Evolutionary conservation across 1,284 basidiomycete genomes (phyloP).

Genomic region (Gomphus sp.): DNA sequence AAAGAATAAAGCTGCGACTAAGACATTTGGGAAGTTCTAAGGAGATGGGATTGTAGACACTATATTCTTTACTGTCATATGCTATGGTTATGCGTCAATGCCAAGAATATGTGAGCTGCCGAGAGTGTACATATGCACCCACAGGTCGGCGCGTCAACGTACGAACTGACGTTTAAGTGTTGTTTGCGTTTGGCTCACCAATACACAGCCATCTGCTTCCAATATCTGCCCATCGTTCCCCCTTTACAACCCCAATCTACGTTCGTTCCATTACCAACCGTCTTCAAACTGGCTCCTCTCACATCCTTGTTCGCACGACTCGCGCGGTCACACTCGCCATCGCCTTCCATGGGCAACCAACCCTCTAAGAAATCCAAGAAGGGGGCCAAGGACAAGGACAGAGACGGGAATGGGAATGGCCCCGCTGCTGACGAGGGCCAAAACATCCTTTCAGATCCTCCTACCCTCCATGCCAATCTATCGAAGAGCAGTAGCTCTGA

Average conservation of each 20-base stretch:
- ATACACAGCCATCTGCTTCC: constrained; percentile 8
- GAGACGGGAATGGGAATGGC: constrained; percentile 23
- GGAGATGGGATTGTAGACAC: constrained; percentile 10
- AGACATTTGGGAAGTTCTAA: constrained; percentile 94
- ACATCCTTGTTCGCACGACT: constrained; percentile 19
- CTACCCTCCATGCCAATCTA: constrained; percentile 30
- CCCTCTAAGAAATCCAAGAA: constrained; percentile 73
- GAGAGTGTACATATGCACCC: not conserved
- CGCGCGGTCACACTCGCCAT: constrained; percentile 26
- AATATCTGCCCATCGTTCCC: constrained; percentile 6
- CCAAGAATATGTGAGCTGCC: not conserved
- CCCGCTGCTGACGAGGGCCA: constrained; percentile 2
- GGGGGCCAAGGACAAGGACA: constrained; percentile 56
- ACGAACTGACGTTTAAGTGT: constrained; percentile 3
- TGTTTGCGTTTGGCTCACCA: not conserved
- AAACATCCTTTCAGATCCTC: constrained; percentile 20
- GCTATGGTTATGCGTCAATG: constrained; percentile 7
- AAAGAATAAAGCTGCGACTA: constrained; percentile 81
- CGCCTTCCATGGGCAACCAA: constrained; percentile 63
- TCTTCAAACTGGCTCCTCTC: constrained; percentile 55
- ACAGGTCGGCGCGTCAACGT: constrained; percentile 3
- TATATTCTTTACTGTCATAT: constrained; percentile 2
- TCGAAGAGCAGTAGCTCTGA: constrained; percentile 20
- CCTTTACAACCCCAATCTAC: constrained; percentile 22
- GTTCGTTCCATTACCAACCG: constrained; percentile 66